Base-by-base conservation (phyloP, 2,329 filamentous ascomycete genomes). In the Celoporthe dispersa region DNA sequence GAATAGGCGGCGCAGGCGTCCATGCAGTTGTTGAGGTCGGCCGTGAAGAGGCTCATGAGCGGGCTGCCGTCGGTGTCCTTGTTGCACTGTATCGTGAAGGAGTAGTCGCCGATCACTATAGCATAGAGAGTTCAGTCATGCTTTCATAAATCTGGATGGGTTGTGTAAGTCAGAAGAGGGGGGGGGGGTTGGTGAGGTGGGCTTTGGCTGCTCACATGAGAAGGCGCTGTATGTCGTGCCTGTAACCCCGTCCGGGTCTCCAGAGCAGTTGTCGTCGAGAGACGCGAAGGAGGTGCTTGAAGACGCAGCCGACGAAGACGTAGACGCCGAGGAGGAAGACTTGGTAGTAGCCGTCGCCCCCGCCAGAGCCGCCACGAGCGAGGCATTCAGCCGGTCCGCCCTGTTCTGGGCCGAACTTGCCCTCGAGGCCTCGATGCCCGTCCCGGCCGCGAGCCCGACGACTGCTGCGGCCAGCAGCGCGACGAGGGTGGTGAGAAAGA, bases 1-100 rank as follows among this genome's bases (percentile, higher is more conserved):
- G 77, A 76, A 66, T 79, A 85, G 4, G 78, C 78, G 11, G 82
- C 81, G 75, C 84, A 85, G 12, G 83, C 82, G 72, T 85, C 83
- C 74, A 85, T 84, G 76, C 84, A 85, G 37, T 79, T 79, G 74
- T 80, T 75, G 62, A 85, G 83, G 73, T 80, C 78, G 64, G 79
- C 76, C 7, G 81, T 78, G 73, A 85, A 85, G 9, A 85, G 75
- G 0, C 80, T 80, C 68, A 80, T 75, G 2, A 85, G 69, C 0
- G 81, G 80, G 0, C 70, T 25, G 61, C 79, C 79, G 3, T 79
- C 76, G 4, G 83, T 77, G 71, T 85, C 81, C 37, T 74, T 77
- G 71, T 84, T 82, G 79, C 83, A 85, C 74, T 80, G 81, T 67
- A 84, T 80, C 37, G 76, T 81, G 74, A 80, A 85, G 3, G 75